phyloP scores from a whole-genome alignment of 2,329 filamentous ascomycete species.

The Botrytis aclada region DNA sequence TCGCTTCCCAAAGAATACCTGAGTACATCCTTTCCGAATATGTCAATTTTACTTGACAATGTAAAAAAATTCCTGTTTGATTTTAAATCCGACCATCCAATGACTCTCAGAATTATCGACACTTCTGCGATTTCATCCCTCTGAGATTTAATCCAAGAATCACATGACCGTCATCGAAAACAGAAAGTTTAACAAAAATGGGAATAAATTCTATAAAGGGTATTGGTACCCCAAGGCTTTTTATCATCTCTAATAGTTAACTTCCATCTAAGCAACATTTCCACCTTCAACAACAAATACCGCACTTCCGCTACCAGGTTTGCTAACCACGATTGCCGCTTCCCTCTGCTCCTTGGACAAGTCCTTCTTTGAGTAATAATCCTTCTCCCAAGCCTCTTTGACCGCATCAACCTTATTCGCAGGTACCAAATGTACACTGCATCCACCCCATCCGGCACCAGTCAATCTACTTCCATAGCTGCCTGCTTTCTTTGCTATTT shows the following conservation, averaged over 20 bases:
- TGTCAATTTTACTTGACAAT: too few species aligned
- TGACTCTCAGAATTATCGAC: too few species aligned
- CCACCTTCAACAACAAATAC: conserved; percentile 44
- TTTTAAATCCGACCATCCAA: too few species aligned
- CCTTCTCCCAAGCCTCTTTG: conserved; percentile 69
- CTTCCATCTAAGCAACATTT: conserved; percentile 19
- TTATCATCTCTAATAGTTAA: not conserved
- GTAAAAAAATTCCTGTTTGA: too few species aligned
- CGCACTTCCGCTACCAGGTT: conserved; percentile 73
- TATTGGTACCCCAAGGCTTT: not conserved
- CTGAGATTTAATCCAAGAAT: too few species aligned
- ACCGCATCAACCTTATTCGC: conserved; percentile 77
- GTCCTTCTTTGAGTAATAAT: conserved; percentile 74
- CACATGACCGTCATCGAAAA: too few species aligned
- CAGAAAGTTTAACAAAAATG: not conserved
- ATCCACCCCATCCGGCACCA: conserved; percentile 95
- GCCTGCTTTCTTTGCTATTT: conserved; percentile 73
- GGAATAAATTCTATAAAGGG: not conserved
- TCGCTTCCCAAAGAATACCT: too few species aligned
- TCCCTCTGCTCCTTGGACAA: conserved; percentile 68
- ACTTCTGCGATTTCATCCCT: not conserved
- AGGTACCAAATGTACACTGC: conserved; percentile 88
- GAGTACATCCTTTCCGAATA: too few species aligned
- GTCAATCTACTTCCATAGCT: conserved; percentile 83
- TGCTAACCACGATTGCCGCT: conserved; percentile 82